Evolutionary conservation across 1,284 basidiomycete genomes (phyloP).

Genomic region (Pterulicium gracile): DNA sequence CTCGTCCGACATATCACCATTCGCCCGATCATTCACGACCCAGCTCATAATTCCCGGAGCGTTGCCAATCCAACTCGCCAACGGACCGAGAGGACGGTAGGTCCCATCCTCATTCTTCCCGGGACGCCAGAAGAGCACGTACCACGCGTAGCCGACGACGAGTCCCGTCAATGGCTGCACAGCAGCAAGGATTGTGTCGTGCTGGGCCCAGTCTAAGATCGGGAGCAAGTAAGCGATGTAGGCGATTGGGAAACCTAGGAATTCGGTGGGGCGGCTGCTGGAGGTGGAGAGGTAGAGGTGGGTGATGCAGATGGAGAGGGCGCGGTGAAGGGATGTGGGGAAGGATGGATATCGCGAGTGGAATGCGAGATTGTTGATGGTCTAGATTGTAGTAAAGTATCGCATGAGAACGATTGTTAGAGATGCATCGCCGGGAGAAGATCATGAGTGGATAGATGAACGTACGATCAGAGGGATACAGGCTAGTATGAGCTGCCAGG

Average conservation of each 20-base stretch:
- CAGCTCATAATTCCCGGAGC: not conserved
- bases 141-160: conserved; percentile 71
- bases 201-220: conserved; percentile 49
- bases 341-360: too few relatives aligned
- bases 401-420: not conserved
- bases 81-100: not conserved
- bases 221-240: conserved; percentile 75
- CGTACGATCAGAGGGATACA: not conserved
- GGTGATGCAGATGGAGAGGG: conserved; percentile 57
- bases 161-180: conserved; percentile 56
- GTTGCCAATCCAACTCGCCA: not conserved
- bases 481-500: not conserved
- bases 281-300: conserved; percentile 61
- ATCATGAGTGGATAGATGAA: not conserved
- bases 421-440: not conserved
- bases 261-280: conserved; percentile 59
- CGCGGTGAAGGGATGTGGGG: too few relatives aligned
- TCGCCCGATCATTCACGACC: not conserved
- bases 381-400: too few relatives aligned
- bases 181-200: conserved; percentile 48
- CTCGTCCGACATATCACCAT: not conserved
- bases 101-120: not conserved
- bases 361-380: too few relatives aligned
- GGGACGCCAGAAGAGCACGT: conserved; percentile 53
- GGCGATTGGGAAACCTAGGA: conserved; percentile 66